phyloP scores from a whole-genome alignment of 1,284 basidiomycete genomes.

The Trichosporon coremiiforme region DNA sequence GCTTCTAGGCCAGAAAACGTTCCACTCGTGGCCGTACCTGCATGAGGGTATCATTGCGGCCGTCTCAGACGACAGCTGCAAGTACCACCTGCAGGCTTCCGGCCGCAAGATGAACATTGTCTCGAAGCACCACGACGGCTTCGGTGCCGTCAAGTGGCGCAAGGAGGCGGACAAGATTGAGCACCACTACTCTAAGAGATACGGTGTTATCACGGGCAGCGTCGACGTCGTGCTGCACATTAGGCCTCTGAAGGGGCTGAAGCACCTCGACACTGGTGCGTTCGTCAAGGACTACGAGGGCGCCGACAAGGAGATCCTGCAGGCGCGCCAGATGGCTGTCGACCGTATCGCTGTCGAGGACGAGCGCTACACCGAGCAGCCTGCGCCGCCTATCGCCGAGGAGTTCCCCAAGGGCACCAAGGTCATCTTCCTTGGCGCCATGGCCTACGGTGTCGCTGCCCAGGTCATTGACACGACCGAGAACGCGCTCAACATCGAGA shows the following conservation, averaged over 20 bases:
- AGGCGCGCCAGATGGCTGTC: conserved; percentile 81
- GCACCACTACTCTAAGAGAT: conserved; percentile 82
- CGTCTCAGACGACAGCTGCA: conserved; percentile 84
- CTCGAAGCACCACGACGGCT: conserved; percentile 69
- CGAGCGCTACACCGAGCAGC: conserved; percentile 76
- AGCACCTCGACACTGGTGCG: conserved; percentile 82
- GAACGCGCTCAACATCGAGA: conserved; percentile 70
- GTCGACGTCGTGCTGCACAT: conserved; percentile 82
- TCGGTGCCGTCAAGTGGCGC: conserved; percentile 72
- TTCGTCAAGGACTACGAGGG: conserved; percentile 93
- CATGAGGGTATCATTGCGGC: conserved; percentile 86
- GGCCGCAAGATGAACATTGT: conserved; percentile 64
- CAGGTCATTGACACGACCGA: conserved; percentile 75
- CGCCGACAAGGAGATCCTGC: conserved; percentile 75
- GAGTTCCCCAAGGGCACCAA: conserved; percentile 89
- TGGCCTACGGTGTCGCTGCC: conserved; percentile 92
- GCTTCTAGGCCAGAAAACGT: conserved; percentile 76
- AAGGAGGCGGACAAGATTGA: conserved; percentile 78
- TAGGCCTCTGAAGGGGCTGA: conserved; percentile 83
- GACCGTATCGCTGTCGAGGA: conserved; percentile 80
- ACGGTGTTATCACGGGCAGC: conserved; percentile 79
- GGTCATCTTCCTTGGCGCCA: conserved; percentile 92
- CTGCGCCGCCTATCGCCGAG: conserved; percentile 75
- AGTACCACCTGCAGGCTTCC: conserved; percentile 70
- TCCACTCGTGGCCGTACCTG: conserved; percentile 90